Percentiles rank a stretch among this genome's conserved stretches.
Conservation (phyloP, 1,139 yeast genomes). For the Geotrichum citri-aurantii region DNA sequence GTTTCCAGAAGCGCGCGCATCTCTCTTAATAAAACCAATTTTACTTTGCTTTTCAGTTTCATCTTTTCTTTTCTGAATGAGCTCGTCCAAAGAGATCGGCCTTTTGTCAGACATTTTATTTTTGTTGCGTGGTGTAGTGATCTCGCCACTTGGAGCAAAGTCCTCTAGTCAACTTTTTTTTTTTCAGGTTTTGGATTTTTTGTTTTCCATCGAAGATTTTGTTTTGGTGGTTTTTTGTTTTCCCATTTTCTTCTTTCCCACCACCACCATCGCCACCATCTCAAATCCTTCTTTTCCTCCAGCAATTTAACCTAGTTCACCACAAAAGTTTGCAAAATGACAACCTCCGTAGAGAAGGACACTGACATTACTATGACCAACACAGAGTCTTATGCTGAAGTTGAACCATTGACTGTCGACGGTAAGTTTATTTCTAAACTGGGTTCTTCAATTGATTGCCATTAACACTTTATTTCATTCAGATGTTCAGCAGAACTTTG, state of each 20-base stretch:
- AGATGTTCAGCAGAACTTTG: conserved; percentile 51
- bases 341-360: conserved; percentile 10
- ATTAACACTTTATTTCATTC: conserved; percentile 38
- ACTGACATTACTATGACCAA: conserved; percentile 13
- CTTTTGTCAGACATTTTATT: not conserved
- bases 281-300: not conserved
- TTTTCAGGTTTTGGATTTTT: not conserved
- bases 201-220: not conserved
- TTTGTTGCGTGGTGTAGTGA: not conserved
- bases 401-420: conserved; percentile 17
- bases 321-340: not conserved
- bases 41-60: conserved; percentile 25
- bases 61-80: conserved; percentile 34
- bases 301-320: conserved; percentile 2
- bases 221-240: not conserved
- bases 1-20: conserved; percentile 2
- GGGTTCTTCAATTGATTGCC: conserved; percentile 36
- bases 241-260: conserved; percentile 8
- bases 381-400: conserved; percentile 8
- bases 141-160: too few species aligned
- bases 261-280: conserved; percentile 14
- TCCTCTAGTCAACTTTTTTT: too few species aligned
- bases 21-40: conserved; percentile 14
- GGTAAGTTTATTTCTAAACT: conserved; percentile 22
- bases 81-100: conserved; percentile 43